Percentiles rank a stretch among this genome's conserved stretches.
These are phyloP conservation scores for Boehmeria nivea DNA, from an alignment of 306 rosid species.

Conservation along the genomic window DNA sequence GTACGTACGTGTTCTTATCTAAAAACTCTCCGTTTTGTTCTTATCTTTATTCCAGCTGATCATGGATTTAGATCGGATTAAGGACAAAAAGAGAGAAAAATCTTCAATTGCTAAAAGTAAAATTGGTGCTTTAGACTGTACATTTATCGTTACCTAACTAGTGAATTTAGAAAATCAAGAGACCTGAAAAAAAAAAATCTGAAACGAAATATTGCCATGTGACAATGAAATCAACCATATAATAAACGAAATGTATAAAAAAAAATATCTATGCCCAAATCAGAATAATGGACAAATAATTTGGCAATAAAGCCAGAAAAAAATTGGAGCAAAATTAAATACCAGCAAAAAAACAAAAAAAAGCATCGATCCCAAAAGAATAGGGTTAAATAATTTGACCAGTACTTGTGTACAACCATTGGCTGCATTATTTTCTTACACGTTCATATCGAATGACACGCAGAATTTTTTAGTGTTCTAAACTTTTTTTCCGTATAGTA, in stretches of 20 bases:
- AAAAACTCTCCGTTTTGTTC: too few relatives aligned
- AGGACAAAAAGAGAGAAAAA: too few relatives aligned
- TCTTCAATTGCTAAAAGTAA: too few relatives aligned
- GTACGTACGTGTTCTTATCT: too few relatives aligned
- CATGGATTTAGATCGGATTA: too few relatives aligned
- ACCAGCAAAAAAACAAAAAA: slow-evolving; percentile 10
- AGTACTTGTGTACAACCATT: slow-evolving; percentile 2
- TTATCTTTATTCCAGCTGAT: too few relatives aligned
- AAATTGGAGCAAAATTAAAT: too few relatives aligned
- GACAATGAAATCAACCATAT: slow-evolving; percentile 1
- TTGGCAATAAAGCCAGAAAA: background rate
- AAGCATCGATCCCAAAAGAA: slow-evolving; percentile 28
- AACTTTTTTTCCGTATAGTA: too few relatives aligned
- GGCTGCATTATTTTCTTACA: slow-evolving; percentile 2
- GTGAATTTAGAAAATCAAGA: background rate
- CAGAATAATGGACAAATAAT: background rate
- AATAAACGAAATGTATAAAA: background rate
- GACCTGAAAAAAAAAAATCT: background rate
- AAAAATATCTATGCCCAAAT: background rate
- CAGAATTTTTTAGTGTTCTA: too few relatives aligned
- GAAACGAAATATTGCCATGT: background rate
- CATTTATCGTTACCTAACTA: too few relatives aligned
- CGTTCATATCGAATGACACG: slow-evolving; percentile 1
- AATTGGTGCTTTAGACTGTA: too few relatives aligned
- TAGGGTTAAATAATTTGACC: slow-evolving; percentile 2